Evolutionary conservation across 2,329 filamentous ascomycete genomes (phyloP).

Genomic region (Penicillium nordicum): DNA sequence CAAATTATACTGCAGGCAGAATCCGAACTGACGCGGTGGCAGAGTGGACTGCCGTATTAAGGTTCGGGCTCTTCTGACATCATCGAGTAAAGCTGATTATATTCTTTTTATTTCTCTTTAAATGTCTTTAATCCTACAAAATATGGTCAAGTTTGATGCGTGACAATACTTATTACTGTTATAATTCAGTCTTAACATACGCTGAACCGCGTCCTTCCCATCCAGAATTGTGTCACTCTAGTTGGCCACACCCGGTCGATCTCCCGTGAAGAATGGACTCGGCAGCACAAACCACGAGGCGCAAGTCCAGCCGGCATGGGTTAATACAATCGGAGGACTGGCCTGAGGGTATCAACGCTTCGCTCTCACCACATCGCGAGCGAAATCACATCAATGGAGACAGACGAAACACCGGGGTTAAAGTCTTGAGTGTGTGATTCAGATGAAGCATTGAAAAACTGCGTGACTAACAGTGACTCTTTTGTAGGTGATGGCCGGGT

Average conservation of each 20-base stretch:
- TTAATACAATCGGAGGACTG: slow-evolving; percentile 11
- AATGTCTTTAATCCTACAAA: background rate
- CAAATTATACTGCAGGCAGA: background rate
- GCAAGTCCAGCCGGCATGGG: background rate
- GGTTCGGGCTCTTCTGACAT: background rate
- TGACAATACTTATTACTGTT: background rate
- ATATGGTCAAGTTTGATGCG: too few relatives aligned
- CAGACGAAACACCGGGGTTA: slow-evolving; percentile 18
- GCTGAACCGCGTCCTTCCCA: background rate
- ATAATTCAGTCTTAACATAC: background rate
- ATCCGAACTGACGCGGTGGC: background rate
- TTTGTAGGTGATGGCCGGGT: slow-evolving; percentile 21
- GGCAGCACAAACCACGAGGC: background rate
- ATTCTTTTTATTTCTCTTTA: background rate
- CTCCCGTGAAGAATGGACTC: slow-evolving; percentile 8
- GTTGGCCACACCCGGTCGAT: background rate
- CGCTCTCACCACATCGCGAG: background rate
- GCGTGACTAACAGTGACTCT: background rate
- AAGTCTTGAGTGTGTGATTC: slow-evolving; percentile 11
- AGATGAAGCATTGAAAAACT: background rate
- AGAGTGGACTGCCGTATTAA: background rate
- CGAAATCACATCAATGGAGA: slow-evolving; percentile 19
- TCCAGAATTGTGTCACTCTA: background rate
- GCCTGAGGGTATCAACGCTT: slow-evolving; percentile 1
- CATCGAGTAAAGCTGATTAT: background rate